Percentiles rank a stretch among this genome's conserved stretches.
Conservation (phyloP, 2,329 filamentous ascomycete genomes). For the Rugonectria rugulosa region DNA sequence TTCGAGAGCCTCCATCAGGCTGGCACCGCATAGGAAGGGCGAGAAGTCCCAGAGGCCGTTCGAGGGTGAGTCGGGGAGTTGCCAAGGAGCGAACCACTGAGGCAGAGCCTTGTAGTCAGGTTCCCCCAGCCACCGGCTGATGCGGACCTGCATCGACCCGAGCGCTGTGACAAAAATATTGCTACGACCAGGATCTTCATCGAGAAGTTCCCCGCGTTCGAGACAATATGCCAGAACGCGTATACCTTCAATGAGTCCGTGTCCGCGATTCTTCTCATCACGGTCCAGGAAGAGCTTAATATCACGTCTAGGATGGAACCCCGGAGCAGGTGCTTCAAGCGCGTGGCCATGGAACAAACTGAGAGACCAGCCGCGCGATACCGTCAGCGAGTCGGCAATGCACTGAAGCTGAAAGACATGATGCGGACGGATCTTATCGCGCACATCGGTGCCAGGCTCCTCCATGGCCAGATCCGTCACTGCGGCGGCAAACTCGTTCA, state of each 20-base stretch:
- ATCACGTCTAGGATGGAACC: slow-evolving; percentile 49
- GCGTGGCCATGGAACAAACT: slow-evolving; percentile 45
- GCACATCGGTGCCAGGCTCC: slow-evolving; percentile 48
- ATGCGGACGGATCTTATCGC: slow-evolving; percentile 52
- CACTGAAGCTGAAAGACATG: slow-evolving; percentile 59
- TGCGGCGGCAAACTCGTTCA: slow-evolving; percentile 54
- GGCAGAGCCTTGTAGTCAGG: slow-evolving; percentile 15
- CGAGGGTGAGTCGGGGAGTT: slow-evolving; percentile 48
- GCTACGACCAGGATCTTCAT: not conserved
- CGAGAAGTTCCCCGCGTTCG: not conserved
- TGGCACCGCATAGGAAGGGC: slow-evolving; percentile 56
- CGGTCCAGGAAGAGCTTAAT: slow-evolving; percentile 54
- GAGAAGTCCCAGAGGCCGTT: slow-evolving; percentile 59
- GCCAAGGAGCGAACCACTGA: slow-evolving; percentile 48
- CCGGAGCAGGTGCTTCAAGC: slow-evolving; percentile 42
- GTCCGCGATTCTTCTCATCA: slow-evolving; percentile 33
- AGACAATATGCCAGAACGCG: not conserved
- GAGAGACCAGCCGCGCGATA: slow-evolving; percentile 53
- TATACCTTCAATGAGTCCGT: slow-evolving; percentile 18
- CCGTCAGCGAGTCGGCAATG: slow-evolving; percentile 56
- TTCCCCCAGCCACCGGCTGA: slow-evolving; percentile 28
- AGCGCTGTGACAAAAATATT: slow-evolving; percentile 2
- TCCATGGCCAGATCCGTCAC: slow-evolving; percentile 56
- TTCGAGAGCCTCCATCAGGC: slow-evolving; percentile 53
- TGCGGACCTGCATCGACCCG: slow-evolving; percentile 17